Evolutionary conservation across 2,329 filamentous ascomycete species (phyloP).

Genomic region (Xylariaceae sp.): DNA sequence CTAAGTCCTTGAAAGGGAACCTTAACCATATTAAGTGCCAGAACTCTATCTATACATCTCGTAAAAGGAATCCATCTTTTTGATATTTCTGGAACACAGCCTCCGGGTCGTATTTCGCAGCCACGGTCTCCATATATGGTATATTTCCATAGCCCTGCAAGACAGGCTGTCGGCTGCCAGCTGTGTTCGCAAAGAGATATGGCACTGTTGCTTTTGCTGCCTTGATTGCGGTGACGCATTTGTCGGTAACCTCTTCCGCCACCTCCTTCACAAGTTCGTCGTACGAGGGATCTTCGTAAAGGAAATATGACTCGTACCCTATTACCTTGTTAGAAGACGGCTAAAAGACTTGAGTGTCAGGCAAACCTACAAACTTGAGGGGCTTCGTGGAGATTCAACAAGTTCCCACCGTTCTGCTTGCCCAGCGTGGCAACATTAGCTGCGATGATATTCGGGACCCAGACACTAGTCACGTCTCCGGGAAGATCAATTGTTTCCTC

Average conservation of each 20-base stretch:
- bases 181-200: slow-evolving; percentile 22
- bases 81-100: slow-evolving; percentile 20
- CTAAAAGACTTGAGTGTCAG: too few species aligned
- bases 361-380: slow-evolving; percentile 20
- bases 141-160: slow-evolving; percentile 18
- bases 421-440: slow-evolving; percentile 18
- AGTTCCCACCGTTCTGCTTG: slow-evolving; percentile 20
- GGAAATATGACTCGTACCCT: slow-evolving; percentile 24
- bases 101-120: slow-evolving; percentile 21
- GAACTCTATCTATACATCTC: slow-evolving; percentile 7
- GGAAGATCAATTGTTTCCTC: slow-evolving; percentile 20
- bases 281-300: slow-evolving; percentile 16
- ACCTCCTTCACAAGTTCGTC: slow-evolving; percentile 16
- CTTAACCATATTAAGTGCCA: too few species aligned
- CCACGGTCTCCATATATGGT: slow-evolving; percentile 15
- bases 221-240: slow-evolving; percentile 12
- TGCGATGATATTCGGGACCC: slow-evolving; percentile 22
- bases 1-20: too few species aligned
- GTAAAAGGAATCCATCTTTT: slow-evolving; percentile 20
- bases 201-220: slow-evolving; percentile 14
- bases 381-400: slow-evolving; percentile 16
- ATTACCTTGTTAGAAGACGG: not conserved
- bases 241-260: slow-evolving; percentile 13
- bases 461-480: slow-evolving; percentile 13
- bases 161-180: slow-evolving; percentile 17